Evolutionary conservation across 192 early-diverging fungal species (phyloP), one percentile per base, ranked within the genome.

Genomic region (Backusella tuberculispora): DNA sequence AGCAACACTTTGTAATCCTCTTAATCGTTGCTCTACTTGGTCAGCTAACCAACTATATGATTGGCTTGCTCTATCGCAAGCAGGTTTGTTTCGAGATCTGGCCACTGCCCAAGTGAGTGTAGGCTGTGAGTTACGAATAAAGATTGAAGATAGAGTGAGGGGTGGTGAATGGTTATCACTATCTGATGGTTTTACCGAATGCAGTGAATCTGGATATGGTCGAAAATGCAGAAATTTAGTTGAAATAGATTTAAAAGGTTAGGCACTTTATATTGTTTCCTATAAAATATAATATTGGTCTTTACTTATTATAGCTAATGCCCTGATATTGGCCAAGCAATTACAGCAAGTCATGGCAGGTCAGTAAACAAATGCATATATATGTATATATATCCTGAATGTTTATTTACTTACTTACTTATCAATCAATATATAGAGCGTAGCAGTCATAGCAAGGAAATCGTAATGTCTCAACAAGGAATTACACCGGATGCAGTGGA

Each of bases 1-100:
- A 15, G 77, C 65, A 13, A 38, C 15, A 40, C 9, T 79, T 41
- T 79, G 77, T 24, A 79, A 79, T 29, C 77, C 77, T 26, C 64
- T 53, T 14, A 67, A 74, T 38, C 29, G 46, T 6, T 79, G 77
- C 7, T 71, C 73, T 12, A 48, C 73, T 19, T 79, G 77, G 77
- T 69, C 37, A 65, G 67, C 72, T 0, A 63, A 44, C 4, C 43
- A 47, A 69, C 5, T 10, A 4, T 79, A 74, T 17, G 40, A 48
- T 1, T 74, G 73, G 73, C 38, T 56, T 9, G 44, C 74, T 7
- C 29, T 79, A 3, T 73, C 73, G 13, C 56, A 74, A 40, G 66
- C 69, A 13, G 47, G 63, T 19, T 14, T 79, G 15, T 79, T 74
- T 19, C 73, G 77, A 15, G 77, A 79, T 41, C 40, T 79, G 5